Evolutionary conservation across 208 protist species (phyloP), one percentile per base, ranked within the genome.

Genomic region (Wallacemonas sp.): DNA sequence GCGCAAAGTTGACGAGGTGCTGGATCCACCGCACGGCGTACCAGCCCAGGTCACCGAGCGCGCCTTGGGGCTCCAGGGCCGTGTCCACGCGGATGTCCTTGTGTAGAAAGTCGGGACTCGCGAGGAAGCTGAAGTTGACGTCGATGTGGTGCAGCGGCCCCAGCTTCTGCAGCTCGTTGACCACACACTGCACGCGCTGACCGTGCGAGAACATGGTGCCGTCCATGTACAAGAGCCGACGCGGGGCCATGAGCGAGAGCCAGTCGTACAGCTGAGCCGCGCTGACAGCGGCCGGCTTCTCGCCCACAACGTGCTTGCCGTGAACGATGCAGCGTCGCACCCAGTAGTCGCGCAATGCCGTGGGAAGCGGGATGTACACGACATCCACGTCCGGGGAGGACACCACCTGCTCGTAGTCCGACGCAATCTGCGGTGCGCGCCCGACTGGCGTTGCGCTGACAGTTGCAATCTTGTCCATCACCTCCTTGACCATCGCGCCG

Each of bases 201-300:
- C 78, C 56, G 71, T 85, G 78, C 9, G 73, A 74, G 17, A 85
- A 38, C 65, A 74, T 75, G 21, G 78, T 85, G 47, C 78, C 78
- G 38, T 85, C 70, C 58, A 85, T 74, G 58, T 74, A 80, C 3
- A 85, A 61, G 8, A 85, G 43, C n/a, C 68, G 41, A 24, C 70
- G 74, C 23, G 56, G 38, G 14, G 55, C 52, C 46, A 78, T 57
- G 16, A 65, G 43, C 11, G 64, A 19, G 19, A 85, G 41, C 78
- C 74, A 85, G 39, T 67, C 55, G 30, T 52, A 49, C 24, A 85
- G 65, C 29, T 78, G 33, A 26, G 27, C 14, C 8, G 43, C 33
- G 24, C n/a, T 69, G 11, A 26, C 38, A 17, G 78, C 78, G 5
- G 70, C 47, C 21, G 78, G 78, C 43, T 80, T 85, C 62, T 85